Percentiles rank a stretch among this genome's conserved stretches.
Conservation (phyloP, 2,329 filamentous ascomycete genomes). For the Fusarium coicis region DNA sequence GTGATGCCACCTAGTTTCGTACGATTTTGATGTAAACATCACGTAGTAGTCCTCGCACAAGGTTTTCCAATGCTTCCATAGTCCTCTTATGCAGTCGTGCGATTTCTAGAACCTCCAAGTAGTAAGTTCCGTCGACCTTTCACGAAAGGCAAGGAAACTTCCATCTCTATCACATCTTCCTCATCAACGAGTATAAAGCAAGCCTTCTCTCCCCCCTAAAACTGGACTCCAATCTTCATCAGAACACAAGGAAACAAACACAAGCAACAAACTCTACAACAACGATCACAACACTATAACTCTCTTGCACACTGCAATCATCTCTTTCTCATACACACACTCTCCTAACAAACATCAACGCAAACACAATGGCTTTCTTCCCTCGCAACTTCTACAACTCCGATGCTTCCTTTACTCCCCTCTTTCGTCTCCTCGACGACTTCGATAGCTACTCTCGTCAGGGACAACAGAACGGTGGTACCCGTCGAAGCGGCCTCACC, state of each 20-base stretch:
- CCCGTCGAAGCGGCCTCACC: constrained; percentile 49
- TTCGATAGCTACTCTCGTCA: constrained; percentile 67
- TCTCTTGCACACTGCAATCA: constrained; percentile 40
- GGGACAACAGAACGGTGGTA: constrained; percentile 31
- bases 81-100: constrained; percentile 15
- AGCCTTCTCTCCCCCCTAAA: constrained; percentile 17
- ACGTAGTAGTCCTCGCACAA: constrained; percentile 3
- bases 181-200: constrained; percentile 48
- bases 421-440: constrained; percentile 73
- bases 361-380: constrained; percentile 69
- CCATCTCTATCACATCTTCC: constrained; percentile 7
- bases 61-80: constrained; percentile 19
- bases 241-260: constrained; percentile 44
- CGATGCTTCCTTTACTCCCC: constrained; percentile 65
- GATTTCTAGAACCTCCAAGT: constrained; percentile 42
- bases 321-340: constrained; percentile 34
- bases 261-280: constrained; percentile 20
- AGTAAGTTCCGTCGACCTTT: constrained; percentile 29
- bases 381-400: constrained; percentile 62
- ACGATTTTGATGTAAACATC: constrained; percentile 27
- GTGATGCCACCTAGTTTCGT: constrained; percentile 6
- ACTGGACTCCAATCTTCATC: constrained; percentile 38
- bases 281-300: constrained; percentile 2
- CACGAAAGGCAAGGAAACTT: constrained; percentile 30
- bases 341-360: constrained; percentile 30